Evolutionary conservation across 352 stramenopile species (phyloP).

Genomic region (Pythium vanterpoolii): DNA sequence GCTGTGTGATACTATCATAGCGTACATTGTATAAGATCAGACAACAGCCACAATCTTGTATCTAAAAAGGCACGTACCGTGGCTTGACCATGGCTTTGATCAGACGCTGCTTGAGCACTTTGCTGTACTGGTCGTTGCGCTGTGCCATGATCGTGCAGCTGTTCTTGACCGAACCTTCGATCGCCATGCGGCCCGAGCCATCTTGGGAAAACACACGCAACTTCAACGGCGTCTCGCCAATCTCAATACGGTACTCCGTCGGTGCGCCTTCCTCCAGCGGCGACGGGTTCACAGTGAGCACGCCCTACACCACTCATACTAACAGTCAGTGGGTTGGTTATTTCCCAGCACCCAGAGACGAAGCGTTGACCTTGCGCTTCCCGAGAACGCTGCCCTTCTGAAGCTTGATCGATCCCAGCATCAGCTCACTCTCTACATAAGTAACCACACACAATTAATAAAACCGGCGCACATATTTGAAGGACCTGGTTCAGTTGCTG

Average conservation of each 20-base stretch:
- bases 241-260: slow-evolving; percentile 80
- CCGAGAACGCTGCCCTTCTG: slow-evolving; percentile 69
- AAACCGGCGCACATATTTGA: background rate
- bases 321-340: background rate
- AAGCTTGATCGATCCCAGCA: slow-evolving; percentile 82
- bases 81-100: slow-evolving; percentile 88
- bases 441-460: background rate
- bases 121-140: slow-evolving; percentile 82
- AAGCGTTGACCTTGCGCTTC: slow-evolving; percentile 47
- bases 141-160: slow-evolving; percentile 85
- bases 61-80: slow-evolving; percentile 8
- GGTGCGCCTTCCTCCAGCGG: slow-evolving; percentile 75
- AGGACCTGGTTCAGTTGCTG: background rate
- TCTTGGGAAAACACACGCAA: slow-evolving; percentile 85
- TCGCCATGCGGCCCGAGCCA: slow-evolving; percentile 81
- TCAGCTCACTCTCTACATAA: slow-evolving; percentile 72
- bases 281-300: slow-evolving; percentile 73
- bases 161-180: slow-evolving; percentile 84
- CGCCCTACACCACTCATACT: slow-evolving; percentile 33
- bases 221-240: slow-evolving; percentile 72
- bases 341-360: background rate
- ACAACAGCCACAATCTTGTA: background rate
- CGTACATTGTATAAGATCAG: background rate
- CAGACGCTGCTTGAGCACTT: slow-evolving; percentile 77
- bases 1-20: slow-evolving; percentile 61